Evolutionary conservation across 169 alveolate genomes (phyloP).

Genomic region (Plasmodium malariae): DNA sequence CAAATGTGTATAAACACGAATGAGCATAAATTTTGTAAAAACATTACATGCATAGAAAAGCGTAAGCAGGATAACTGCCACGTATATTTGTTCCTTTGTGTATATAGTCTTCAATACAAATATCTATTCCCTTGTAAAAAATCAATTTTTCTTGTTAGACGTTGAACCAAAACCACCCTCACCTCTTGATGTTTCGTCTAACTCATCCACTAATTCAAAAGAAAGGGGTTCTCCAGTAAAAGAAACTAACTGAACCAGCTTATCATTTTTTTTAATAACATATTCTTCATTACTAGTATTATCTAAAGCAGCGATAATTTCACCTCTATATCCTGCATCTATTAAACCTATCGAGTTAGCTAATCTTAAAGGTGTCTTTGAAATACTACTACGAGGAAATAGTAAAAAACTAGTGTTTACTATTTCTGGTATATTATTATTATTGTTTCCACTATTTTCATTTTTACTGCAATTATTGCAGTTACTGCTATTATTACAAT

Average conservation of each 20-base stretch:
- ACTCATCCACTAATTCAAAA: conserved; percentile 87
- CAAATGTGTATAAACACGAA: no score
- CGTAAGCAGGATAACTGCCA: no score
- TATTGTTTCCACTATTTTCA: conserved; percentile 19
- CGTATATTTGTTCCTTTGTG: no score
- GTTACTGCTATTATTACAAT: conserved; percentile 14
- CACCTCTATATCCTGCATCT: conserved; percentile 95
- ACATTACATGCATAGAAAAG: no score
- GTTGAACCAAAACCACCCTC: conserved; percentile 94
- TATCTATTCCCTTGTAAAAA: no score
- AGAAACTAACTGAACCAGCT: conserved; percentile 90
- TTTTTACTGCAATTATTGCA: background rate
- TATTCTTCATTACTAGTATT: conserved; percentile 90
- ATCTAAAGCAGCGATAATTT: conserved; percentile 90
- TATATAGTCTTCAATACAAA: no score
- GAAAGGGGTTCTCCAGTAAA: conserved; percentile 91
- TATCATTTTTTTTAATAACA: conserved; percentile 90
- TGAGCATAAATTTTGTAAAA: no score
- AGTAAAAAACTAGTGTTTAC: conserved; percentile 85
- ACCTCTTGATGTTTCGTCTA: conserved; percentile 92
- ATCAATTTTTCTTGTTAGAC: conserved; percentile 15
- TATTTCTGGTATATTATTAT: conserved; percentile 17
- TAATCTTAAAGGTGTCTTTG: conserved; percentile 92
- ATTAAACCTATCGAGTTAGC: conserved; percentile 93
- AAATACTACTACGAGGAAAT: conserved; percentile 91